Percentiles rank a stretch among this genome's conserved stretches.
Conservation (phyloP, 2,329 filamentous ascomycete species). For the Calonectria naviculata region DNA sequence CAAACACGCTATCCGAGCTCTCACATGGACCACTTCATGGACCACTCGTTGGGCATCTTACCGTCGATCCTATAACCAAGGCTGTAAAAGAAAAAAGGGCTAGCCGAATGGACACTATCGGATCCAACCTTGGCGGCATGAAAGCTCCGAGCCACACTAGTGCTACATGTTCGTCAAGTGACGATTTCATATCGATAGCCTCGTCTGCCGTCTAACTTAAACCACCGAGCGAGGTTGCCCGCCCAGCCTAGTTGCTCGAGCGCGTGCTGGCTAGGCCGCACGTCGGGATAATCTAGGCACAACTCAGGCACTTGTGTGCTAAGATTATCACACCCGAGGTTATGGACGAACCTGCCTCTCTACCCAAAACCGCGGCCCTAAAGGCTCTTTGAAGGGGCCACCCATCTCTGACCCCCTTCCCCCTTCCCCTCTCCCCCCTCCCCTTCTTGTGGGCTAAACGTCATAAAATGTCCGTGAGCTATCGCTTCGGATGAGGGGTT, state of each 20-base stretch:
- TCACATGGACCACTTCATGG: background rate
- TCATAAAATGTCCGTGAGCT: background rate
- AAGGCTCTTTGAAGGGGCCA: background rate
- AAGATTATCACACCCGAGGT: background rate
- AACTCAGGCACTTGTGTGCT: background rate
- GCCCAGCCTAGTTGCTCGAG: background rate
- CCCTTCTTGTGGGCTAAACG: background rate
- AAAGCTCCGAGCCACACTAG: background rate
- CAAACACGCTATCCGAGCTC: conserved; percentile 1
- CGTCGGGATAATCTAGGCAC: background rate
- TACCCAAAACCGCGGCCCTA: background rate
- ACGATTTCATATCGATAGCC: background rate
- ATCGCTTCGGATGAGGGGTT: background rate
- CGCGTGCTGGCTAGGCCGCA: background rate
- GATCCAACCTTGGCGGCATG: background rate
- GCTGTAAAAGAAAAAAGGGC: background rate
- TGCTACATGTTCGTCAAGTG: background rate
- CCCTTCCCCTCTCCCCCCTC: too few relatives aligned
- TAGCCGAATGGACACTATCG: background rate
- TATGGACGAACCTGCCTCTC: background rate
- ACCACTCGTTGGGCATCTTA: background rate
- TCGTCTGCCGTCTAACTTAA: background rate
- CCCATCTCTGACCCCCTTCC: background rate
- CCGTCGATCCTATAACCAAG: background rate
- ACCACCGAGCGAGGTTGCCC: background rate